These are phyloP conservation scores for Gynandropsis gynandra DNA, from an alignment of 345 rosid genomes.

Conservation along the genomic window DNA sequence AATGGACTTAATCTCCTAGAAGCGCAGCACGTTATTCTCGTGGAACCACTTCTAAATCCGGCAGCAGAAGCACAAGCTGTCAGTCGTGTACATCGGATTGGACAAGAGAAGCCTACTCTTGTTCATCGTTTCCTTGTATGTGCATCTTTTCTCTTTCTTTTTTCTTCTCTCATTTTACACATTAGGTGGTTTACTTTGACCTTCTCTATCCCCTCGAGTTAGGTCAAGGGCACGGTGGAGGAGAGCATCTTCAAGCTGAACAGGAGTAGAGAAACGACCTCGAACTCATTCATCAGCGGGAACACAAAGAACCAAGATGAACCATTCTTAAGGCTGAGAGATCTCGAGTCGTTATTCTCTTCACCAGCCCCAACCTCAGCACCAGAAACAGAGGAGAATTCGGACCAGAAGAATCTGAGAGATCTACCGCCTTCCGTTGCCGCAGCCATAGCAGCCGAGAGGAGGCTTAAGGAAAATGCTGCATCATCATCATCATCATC, in stretches of 20 bases:
- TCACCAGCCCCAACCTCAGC: slow-evolving; percentile 29
- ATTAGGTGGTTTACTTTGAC: slow-evolving; percentile 11
- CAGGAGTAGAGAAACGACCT: slow-evolving; percentile 59
- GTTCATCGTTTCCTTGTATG: slow-evolving; percentile 89
- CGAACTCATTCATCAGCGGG: slow-evolving; percentile 57
- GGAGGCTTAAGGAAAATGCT: slow-evolving; percentile 44
- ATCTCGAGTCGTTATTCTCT: slow-evolving; percentile 70
- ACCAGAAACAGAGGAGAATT: slow-evolving; percentile 33
- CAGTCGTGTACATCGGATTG: slow-evolving; percentile 87
- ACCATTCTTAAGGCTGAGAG: slow-evolving; percentile 65
- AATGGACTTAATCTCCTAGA: slow-evolving; percentile 94
- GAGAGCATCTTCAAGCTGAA: slow-evolving; percentile 87
- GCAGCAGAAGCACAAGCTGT: slow-evolving; percentile 98
- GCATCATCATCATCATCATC: slow-evolving; percentile 24
- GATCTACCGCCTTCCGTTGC: slow-evolving; percentile 72
- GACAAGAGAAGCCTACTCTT: slow-evolving; percentile 67
- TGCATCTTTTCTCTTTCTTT: slow-evolving; percentile 9
- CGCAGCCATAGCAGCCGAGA: slow-evolving; percentile 88
- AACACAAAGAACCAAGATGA: slow-evolving; percentile 88
- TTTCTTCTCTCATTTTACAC: not conserved
- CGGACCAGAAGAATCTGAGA: slow-evolving; percentile 42
- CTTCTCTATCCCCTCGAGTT: slow-evolving; percentile 17
- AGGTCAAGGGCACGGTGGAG: slow-evolving; percentile 84
- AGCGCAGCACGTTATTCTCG: slow-evolving; percentile 89
- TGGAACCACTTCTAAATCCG: slow-evolving; percentile 91